These are phyloP conservation scores for Solanum rostratum DNA, from an alignment of 257 asterid species.

Conservation along the genomic window DNA sequence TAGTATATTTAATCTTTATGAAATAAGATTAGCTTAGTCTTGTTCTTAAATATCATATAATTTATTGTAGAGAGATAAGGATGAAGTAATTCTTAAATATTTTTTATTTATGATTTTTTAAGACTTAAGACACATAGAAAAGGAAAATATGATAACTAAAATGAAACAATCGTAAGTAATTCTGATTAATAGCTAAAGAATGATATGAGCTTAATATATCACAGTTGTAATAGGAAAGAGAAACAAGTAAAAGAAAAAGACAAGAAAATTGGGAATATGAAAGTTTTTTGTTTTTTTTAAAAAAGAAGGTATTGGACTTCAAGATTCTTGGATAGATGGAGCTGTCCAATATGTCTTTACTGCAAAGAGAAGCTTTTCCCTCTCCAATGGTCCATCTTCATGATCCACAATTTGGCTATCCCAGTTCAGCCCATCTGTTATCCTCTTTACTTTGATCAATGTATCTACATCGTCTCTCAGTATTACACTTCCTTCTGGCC, in stretches of 20 bases:
- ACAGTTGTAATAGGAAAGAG: background rate
- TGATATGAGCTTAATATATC: background rate
- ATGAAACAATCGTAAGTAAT: background rate
- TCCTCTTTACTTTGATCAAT: slow-evolving; percentile 53
- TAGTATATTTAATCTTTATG: background rate
- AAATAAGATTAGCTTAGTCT: too few species aligned
- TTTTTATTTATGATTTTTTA: too few species aligned
- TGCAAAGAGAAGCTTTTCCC: slow-evolving; percentile 76
- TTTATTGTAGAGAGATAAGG: too few species aligned
- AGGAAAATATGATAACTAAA: too few species aligned
- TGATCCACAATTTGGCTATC: slow-evolving; percentile 73
- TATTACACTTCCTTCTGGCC: slow-evolving; percentile 81
- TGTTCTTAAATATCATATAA: too few species aligned
- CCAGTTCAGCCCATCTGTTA: slow-evolving; percentile 68
- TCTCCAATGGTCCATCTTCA: slow-evolving; percentile 70
- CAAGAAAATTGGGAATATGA: background rate
- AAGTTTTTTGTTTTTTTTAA: background rate
- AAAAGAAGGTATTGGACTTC: background rate
- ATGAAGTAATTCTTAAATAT: too few species aligned
- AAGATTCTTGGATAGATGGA: slow-evolving; percentile 29
- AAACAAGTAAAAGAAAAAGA: background rate
- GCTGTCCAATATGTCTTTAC: slow-evolving; percentile 74
- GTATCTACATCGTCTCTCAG: slow-evolving; percentile 65
- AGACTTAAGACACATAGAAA: too few species aligned
- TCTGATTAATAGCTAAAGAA: background rate